Conservation (phyloP, 108 stramenopile genomes). For the Seminavis robusta region DNA sequence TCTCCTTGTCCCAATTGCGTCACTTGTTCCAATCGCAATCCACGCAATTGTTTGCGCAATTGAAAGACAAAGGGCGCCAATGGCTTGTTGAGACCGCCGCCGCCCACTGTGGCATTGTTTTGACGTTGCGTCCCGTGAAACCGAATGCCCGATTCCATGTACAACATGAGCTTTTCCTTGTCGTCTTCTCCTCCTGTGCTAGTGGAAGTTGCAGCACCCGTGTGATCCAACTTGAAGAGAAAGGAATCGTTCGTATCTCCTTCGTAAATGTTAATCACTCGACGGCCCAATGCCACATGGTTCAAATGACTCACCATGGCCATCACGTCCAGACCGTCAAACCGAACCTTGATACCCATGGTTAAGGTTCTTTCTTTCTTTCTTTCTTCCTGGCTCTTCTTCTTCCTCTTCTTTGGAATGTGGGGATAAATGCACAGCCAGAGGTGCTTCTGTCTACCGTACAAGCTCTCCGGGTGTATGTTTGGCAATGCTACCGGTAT, state of each 20-base stretch:
- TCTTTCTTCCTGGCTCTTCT: background rate
- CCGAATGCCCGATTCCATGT: constrained; percentile 94
- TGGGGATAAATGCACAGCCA: no score
- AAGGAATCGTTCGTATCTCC: constrained; percentile 61
- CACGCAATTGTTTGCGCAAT: constrained; percentile 93
- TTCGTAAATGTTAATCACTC: constrained; percentile 85
- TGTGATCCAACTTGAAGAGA: constrained; percentile 70
- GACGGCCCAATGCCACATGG: constrained; percentile 66
- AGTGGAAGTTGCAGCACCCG: background rate
- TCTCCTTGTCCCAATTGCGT: constrained; percentile 89
- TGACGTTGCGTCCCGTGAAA: constrained; percentile 58
- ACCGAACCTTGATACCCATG: constrained; percentile 56
- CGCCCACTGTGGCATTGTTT: background rate
- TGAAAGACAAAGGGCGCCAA: constrained; percentile 92
- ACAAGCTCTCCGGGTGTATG: no score
- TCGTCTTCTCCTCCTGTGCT: constrained; percentile 9
- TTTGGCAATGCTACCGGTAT: no score
- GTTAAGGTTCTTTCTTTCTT: background rate
- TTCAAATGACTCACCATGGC: constrained; percentile 75
- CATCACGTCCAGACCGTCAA: constrained; percentile 83
- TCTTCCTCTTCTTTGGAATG: background rate
- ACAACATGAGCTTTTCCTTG: constrained; percentile 43
- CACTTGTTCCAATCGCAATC: constrained; percentile 86
- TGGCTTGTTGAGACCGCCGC: constrained; percentile 6
- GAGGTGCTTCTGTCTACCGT: no score